Evolutionary conservation across 2,329 filamentous ascomycete species (phyloP).

Genomic region (Paraphoma sp.): DNA sequence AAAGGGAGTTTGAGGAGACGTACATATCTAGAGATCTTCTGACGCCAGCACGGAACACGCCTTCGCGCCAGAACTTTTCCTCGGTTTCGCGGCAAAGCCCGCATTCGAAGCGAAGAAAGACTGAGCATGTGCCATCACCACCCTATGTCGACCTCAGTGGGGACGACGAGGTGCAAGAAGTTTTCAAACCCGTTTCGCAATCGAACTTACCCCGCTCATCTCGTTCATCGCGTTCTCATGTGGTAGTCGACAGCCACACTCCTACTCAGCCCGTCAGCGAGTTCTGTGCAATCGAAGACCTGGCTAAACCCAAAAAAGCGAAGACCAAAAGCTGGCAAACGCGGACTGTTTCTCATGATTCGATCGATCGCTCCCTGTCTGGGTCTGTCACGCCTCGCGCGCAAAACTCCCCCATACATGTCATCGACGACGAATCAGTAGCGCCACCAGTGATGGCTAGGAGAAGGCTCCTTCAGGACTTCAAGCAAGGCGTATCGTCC

Average conservation of each 20-base stretch:
- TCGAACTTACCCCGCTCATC: neutral
- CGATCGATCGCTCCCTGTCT: neutral
- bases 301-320: conserved; percentile 14
- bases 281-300: conserved; percentile 17
- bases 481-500: conserved; percentile 20
- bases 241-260: conserved; percentile 12
- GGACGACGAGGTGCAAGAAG: conserved; percentile 17
- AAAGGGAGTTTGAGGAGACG: no score
- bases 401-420: neutral
- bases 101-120: conserved; percentile 29
- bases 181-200: neutral
- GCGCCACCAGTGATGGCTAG: conserved; percentile 1
- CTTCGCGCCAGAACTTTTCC: neutral
- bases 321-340: conserved; percentile 1
- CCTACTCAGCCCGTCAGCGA: conserved; percentile 17
- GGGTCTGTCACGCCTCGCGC: neutral
- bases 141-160: conserved; percentile 17
- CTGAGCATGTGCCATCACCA: neutral
- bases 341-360: neutral
- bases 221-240: no score
- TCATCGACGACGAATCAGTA: conserved; percentile 6
- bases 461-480: conserved; percentile 6
- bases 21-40: neutral
- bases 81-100: neutral
- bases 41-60: conserved; percentile 1